These are phyloP conservation scores for Nannochloris sp. DNA, from an alignment of 139 green algal species.

Conservation along the genomic window DNA sequence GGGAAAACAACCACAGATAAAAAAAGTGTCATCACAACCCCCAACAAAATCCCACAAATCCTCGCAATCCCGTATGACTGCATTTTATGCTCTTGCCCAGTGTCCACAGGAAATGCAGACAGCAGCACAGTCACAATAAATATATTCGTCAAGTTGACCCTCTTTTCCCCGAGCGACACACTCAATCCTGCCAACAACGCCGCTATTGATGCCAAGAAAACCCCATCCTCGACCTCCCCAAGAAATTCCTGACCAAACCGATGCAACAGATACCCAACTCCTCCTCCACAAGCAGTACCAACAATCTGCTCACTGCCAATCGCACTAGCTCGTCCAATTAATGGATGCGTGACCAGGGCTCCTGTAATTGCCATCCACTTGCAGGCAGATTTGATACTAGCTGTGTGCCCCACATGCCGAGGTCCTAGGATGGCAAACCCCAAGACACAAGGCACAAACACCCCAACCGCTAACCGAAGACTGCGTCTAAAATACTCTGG, in stretches of 20 bases:
- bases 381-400: not conserved
- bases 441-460: not conserved
- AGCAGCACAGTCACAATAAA: not conserved
- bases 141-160: too few species aligned
- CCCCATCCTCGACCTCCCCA: not conserved
- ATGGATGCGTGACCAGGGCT: not conserved
- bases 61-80: conserved; percentile 19
- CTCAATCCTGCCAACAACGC: too few species aligned
- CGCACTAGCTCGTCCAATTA: not conserved
- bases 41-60: conserved; percentile 23
- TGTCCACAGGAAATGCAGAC: not conserved
- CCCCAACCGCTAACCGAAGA: not conserved
- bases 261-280: not conserved
- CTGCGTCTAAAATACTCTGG: not conserved
- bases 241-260: not conserved
- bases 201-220: not conserved
- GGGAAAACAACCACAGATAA: conserved; percentile 28
- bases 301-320: not conserved
- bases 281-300: not conserved
- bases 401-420: not conserved
- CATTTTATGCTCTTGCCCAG: not conserved
- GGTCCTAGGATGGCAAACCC: not conserved
- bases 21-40: conserved; percentile 21
- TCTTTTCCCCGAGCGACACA: too few species aligned
- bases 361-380: not conserved